Evolutionary conservation across 2,329 filamentous ascomycete genomes (phyloP).

Genomic region (Cladophialophora immunda): DNA sequence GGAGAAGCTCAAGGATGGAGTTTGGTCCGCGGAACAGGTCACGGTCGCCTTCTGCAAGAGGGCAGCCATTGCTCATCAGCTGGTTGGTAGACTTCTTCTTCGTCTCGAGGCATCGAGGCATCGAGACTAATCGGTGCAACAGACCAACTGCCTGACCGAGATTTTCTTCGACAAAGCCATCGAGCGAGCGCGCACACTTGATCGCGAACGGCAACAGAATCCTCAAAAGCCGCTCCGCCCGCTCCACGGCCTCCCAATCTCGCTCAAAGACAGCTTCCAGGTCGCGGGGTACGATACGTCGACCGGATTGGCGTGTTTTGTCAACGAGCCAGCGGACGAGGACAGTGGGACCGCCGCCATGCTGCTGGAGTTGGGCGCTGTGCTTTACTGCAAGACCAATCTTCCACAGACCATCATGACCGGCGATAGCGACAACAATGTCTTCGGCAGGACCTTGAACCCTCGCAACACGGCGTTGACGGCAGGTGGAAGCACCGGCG

Average conservation of each 20-base stretch:
- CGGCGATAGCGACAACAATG: slow-evolving; percentile 63
- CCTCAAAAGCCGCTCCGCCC: slow-evolving; percentile 54
- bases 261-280: slow-evolving; percentile 41
- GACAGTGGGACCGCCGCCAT: slow-evolving; percentile 39
- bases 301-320: slow-evolving; percentile 42
- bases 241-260: slow-evolving; percentile 32
- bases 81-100: slow-evolving; percentile 60
- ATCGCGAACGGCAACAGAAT: slow-evolving; percentile 49
- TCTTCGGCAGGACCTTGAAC: slow-evolving; percentile 68
- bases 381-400: slow-evolving; percentile 63
- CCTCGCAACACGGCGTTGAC: slow-evolving; percentile 68
- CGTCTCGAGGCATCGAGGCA: not conserved
- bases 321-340: slow-evolving; percentile 39
- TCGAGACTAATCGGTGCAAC: slow-evolving; percentile 1
- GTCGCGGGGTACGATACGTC: slow-evolving; percentile 44
- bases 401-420: slow-evolving; percentile 59
- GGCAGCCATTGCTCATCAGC: slow-evolving; percentile 51
- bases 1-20: slow-evolving; percentile 43
- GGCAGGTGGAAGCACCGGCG: slow-evolving; percentile 71
- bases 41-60: slow-evolving; percentile 53
- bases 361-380: slow-evolving; percentile 52
- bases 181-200: slow-evolving; percentile 66
- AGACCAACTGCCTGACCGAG: slow-evolving; percentile 49
- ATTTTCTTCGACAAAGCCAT: slow-evolving; percentile 57
- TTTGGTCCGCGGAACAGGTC: slow-evolving; percentile 43